Evolutionary conservation across 371 early-diverging fungal genomes (phyloP).

Genomic region (Aphelidium insulamus): DNA sequence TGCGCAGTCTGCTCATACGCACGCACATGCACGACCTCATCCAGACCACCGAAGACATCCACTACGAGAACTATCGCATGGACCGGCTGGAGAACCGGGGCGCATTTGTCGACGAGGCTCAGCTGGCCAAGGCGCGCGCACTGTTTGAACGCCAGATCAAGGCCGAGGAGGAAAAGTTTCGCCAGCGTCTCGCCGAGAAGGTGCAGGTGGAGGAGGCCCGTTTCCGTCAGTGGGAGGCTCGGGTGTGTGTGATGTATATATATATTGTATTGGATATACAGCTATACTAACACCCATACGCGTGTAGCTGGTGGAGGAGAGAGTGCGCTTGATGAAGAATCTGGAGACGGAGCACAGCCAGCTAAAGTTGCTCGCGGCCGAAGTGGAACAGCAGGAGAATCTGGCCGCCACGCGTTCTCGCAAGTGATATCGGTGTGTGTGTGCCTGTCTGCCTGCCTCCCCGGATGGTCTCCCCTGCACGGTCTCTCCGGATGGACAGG

Average conservation of each 20-base stretch:
- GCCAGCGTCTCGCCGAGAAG: conserved; percentile 82
- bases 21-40: conserved; percentile 89
- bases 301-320: conserved; percentile 63
- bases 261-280: background rate
- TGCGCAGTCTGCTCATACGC: conserved; percentile 76
- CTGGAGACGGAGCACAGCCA: conserved; percentile 71
- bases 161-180: conserved; percentile 80
- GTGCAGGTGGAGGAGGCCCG: conserved; percentile 80
- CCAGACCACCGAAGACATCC: conserved; percentile 64
- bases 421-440: too few relatives aligned
- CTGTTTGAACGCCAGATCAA: conserved; percentile 55
- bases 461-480: too few relatives aligned
- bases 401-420: too few relatives aligned
- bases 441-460: too few relatives aligned
- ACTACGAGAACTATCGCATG: conserved; percentile 76
- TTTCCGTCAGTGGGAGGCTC: conserved; percentile 92
- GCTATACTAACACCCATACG: background rate
- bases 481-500: too few relatives aligned
- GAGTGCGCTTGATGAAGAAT: conserved; percentile 85
- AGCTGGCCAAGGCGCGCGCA: conserved; percentile 21
- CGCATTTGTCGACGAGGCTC: background rate
- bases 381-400: conserved; percentile 42
- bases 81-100: conserved; percentile 51
- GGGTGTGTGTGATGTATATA: conserved; percentile 17
- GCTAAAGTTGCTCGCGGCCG: conserved; percentile 67